Evolutionary conservation across 2,329 filamentous ascomycete species (phyloP), one percentile per base, ranked within the genome.

Genomic region (Pseudopyrenochaeta lycopersici): DNA sequence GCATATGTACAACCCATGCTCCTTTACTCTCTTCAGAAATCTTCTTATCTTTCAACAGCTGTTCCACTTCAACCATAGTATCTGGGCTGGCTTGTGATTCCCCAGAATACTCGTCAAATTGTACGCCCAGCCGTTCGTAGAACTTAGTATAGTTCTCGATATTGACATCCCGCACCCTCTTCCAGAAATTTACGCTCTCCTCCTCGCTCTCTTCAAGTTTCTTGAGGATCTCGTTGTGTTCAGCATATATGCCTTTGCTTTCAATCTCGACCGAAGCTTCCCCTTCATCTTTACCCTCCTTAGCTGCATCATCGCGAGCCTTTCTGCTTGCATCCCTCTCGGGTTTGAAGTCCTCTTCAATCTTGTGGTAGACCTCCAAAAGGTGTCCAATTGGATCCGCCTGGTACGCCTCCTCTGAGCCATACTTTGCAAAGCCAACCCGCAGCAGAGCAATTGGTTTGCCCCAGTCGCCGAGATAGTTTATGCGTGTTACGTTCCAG

Each of bases 21-120:
- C 89, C 89, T n/a, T 90, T 83, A 21, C 88, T 87, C 71, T 90
- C 86, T 67, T 90, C 84, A 1, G 85, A 85, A 29, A 93, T 81
- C 0, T 82, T 81, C 73, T 85, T 88, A 15, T 88, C 84, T 52
- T 83, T 82, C 75, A 93, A 81, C 60, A 84, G 78, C 64, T 84
- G 78, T 29, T 86, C 86, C 0, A 88, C 81, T 52, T 82, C 80
- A 40, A 84, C 82, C 87, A 93, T 92, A 33, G 83, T 83, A 12
- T 85, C 82, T 69, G 88, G 84, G 1, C 82, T 81, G 2, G 92
- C 88, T 72, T 90, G 86, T 42, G 88, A 91, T 77, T 94, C 90
- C 46, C 90, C 90, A 47, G 87, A 88, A 74, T 88, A 85, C 27
- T 88, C 83, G 68, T 91, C 88, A 63, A 90, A 92, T 54, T 80